Evolutionary conservation across 352 stramenopile genomes (phyloP).

Genomic region (Phytophthora podocarpi): DNA sequence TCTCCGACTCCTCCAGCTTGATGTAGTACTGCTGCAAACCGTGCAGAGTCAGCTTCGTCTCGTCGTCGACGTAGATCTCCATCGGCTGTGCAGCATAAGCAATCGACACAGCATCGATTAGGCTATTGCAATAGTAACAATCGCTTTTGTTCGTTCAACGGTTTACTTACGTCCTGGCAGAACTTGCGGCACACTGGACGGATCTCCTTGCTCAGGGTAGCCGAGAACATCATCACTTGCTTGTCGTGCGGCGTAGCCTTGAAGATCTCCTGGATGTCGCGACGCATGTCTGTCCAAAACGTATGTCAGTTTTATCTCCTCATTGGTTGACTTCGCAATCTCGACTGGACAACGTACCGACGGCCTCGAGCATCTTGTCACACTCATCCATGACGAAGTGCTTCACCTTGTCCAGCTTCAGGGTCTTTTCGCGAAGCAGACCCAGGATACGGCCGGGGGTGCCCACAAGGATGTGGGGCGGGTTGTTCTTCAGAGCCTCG

Average conservation of each 20-base stretch:
- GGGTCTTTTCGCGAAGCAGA: conserved; percentile 93
- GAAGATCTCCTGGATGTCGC: conserved; percentile 99
- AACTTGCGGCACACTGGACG: conserved; percentile 99
- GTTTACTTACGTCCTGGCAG: conserved; percentile 94
- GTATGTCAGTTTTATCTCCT: neutral
- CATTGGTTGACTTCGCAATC: neutral
- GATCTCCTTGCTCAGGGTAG: conserved; percentile 99
- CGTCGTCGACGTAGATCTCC: conserved; percentile 99
- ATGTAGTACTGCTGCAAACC: conserved; percentile 99
- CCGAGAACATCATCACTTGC: conserved; percentile 99
- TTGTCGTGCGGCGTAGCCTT: conserved; percentile 99
- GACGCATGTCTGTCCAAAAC: conserved; percentile 93
- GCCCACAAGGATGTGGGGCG: conserved; percentile 97
- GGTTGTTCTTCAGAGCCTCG: conserved; percentile 97
- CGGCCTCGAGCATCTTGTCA: conserved; percentile 99
- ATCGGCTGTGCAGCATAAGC: conserved; percentile 83
- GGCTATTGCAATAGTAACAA: neutral
- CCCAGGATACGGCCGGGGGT: conserved; percentile 96
- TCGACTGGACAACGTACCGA: conserved; percentile 64
- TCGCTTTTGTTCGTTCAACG: neutral
- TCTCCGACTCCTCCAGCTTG: conserved; percentile 98
- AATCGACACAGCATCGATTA: neutral
- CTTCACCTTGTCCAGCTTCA: conserved; percentile 99
- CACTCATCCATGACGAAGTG: conserved; percentile 99
- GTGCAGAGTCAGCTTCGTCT: conserved; percentile 99